phyloP scores from a whole-genome alignment of 2,329 filamentous ascomycete species.

The Colletotrichum agaves region DNA sequence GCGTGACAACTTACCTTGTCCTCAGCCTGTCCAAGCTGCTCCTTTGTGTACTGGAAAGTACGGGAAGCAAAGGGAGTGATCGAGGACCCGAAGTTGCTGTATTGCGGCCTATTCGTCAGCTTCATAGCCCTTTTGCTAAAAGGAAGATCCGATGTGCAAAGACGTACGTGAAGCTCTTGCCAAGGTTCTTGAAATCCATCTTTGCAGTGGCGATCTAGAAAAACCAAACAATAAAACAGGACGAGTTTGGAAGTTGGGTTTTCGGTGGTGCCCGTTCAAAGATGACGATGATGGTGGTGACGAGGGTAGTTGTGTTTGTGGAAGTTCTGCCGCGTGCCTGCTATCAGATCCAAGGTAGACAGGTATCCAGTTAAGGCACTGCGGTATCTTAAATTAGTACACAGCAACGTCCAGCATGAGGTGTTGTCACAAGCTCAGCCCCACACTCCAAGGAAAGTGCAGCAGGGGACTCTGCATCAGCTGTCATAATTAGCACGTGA shows the following conservation, averaged over 20 bases:
- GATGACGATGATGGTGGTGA: neutral
- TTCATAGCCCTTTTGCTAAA: slow-evolving; percentile 2
- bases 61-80: slow-evolving; percentile 94
- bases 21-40: slow-evolving; percentile 93
- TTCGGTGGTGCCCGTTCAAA: neutral
- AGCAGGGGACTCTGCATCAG: too few species aligned
- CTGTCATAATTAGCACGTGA: too few species aligned
- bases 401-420: slow-evolving; percentile 20
- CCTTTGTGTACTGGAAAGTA: slow-evolving; percentile 97
- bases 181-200: slow-evolving; percentile 70
- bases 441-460: neutral
- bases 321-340: slow-evolving; percentile 31
- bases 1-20: slow-evolving; percentile 75
- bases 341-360: slow-evolving; percentile 27
- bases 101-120: slow-evolving; percentile 41
- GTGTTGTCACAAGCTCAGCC: slow-evolving; percentile 32
- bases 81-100: slow-evolving; percentile 74
- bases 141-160: slow-evolving; percentile 44
- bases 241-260: neutral
- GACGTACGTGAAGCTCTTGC: slow-evolving; percentile 64
- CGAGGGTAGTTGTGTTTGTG: slow-evolving; percentile 14
- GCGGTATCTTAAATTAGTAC: slow-evolving; percentile 30
- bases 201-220: slow-evolving; percentile 37
- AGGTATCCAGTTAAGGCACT: slow-evolving; percentile 25
- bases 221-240: neutral